Conservation (phyloP, 2,329 filamentous ascomycete genomes). For the Ophiocordyceps camponoti-leonardi region DNA sequence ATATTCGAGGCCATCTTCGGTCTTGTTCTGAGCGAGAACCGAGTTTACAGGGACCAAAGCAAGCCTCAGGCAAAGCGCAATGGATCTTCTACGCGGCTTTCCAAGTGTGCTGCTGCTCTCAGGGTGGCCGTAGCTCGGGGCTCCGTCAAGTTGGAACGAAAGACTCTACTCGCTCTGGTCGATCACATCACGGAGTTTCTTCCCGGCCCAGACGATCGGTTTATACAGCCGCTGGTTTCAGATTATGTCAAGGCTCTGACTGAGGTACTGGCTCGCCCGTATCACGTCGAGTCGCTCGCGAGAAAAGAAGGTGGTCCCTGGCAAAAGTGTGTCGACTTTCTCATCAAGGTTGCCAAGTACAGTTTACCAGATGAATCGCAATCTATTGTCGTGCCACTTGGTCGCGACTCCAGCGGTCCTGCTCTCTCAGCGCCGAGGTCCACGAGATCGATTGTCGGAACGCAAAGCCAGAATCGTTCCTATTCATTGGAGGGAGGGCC, state of each 20-base stretch:
- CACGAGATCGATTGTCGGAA: constrained; percentile 12
- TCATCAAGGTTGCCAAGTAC: constrained; percentile 41
- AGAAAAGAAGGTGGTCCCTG: constrained; percentile 40
- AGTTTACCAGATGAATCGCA: constrained; percentile 22
- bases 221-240: constrained; percentile 51
- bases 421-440: constrained; percentile 13
- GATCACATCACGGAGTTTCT: constrained; percentile 69
- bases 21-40: constrained; percentile 49
- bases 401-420: constrained; percentile 26
- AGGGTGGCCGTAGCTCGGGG: constrained; percentile 56
- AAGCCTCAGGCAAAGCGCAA: constrained; percentile 27
- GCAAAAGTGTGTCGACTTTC: constrained; percentile 54
- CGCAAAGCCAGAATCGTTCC: constrained; percentile 12
- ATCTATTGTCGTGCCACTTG: neutral
- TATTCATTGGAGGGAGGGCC: constrained; percentile 14
- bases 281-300: constrained; percentile 67
- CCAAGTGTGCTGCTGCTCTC: constrained; percentile 52
- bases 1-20: constrained; percentile 71
- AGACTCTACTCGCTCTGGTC: constrained; percentile 62
- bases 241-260: constrained; percentile 67
- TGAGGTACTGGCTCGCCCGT: constrained; percentile 50
- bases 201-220: constrained; percentile 38
- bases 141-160: constrained; percentile 48
- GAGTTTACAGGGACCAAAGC: constrained; percentile 37
- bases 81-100: constrained; percentile 38